A percentile compares a stretch with the other conserved stretches of the same genome.
These are phyloP conservation scores for Colletotrichum agaves DNA, from an alignment of 2,329 filamentous ascomycete species.

Conservation along the genomic window DNA sequence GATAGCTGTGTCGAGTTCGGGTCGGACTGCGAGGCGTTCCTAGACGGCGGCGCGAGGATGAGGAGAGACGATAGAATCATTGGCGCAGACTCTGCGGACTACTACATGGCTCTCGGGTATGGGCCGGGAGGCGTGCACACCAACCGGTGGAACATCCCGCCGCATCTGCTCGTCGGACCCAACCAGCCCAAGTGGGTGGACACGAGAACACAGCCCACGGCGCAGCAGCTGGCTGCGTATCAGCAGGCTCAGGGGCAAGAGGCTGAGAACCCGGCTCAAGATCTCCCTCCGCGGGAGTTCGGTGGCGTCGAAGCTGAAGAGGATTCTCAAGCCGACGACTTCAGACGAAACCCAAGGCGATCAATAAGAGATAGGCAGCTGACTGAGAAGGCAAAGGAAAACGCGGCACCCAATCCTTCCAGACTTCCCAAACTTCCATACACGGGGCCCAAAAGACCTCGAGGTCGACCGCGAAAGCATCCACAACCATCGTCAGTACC, in stretches of 20 bases:
- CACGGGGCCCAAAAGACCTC: neutral
- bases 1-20: conserved; percentile 45
- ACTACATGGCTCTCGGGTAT: conserved; percentile 48
- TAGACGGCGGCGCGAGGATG: neutral
- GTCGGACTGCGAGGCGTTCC: conserved; percentile 36
- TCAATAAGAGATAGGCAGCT: neutral
- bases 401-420: too few species aligned
- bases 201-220: conserved; percentile 34
- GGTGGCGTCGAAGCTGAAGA: neutral
- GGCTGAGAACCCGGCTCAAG: too few species aligned
- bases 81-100: conserved; percentile 44
- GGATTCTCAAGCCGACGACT: neutral
- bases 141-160: conserved; percentile 3
- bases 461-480: too few species aligned
- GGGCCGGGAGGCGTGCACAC: conserved; percentile 44
- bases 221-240: conserved; percentile 8
- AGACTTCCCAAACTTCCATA: neutral
- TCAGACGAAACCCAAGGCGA: neutral
- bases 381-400: too few species aligned
- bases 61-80: conserved; percentile 13
- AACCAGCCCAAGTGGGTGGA: conserved; percentile 13
- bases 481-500: too few species aligned
- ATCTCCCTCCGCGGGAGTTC: neutral
- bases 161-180: conserved; percentile 25
- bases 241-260: neutral